These are phyloP conservation scores for Boletus smithii DNA, from an alignment of 1,284 basidiomycete species.

Conservation along the genomic window DNA sequence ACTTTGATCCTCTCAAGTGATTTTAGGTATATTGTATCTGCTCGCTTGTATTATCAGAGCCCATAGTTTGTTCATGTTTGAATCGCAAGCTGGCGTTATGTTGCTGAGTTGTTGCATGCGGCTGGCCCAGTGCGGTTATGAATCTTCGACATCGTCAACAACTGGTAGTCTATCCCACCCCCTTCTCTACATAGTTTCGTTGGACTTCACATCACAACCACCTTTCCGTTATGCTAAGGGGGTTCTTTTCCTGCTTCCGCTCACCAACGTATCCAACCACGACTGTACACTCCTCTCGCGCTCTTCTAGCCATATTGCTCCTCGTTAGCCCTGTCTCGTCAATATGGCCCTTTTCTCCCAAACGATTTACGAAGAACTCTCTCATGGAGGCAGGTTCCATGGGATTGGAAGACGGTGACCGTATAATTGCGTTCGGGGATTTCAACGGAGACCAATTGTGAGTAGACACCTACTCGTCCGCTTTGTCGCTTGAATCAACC, in stretches of 20 bases:
- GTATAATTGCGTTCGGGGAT: conserved; percentile 89
- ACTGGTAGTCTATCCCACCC: background rate
- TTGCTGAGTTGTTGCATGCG: background rate
- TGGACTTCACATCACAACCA: background rate
- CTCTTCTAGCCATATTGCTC: conserved; percentile 18
- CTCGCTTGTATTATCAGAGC: background rate
- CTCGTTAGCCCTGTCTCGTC: conserved; percentile 30
- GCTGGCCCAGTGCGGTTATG: conserved; percentile 7
- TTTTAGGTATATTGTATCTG: conserved; percentile 7
- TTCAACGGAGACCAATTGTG: conserved; percentile 95
- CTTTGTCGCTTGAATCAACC: conserved; percentile 4
- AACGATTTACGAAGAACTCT: conserved; percentile 84
- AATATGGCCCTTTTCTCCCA: conserved; percentile 79
- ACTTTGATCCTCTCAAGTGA: conserved; percentile 64
- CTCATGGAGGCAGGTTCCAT: conserved; percentile 79
- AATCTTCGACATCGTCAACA: conserved; percentile 1
- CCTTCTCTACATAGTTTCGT: background rate
- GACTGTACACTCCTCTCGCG: background rate
- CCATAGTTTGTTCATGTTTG: conserved; percentile 28
- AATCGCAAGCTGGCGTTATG: conserved; percentile 5
- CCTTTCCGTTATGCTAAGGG: conserved; percentile 13
- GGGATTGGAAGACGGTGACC: conserved; percentile 69
- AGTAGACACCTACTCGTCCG: conserved; percentile 28
- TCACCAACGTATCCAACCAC: background rate
- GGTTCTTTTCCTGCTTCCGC: background rate